Evolutionary conservation across 2,329 filamentous ascomycete genomes (phyloP).

Genomic region (Pseudogymnoascus pannorum): DNA sequence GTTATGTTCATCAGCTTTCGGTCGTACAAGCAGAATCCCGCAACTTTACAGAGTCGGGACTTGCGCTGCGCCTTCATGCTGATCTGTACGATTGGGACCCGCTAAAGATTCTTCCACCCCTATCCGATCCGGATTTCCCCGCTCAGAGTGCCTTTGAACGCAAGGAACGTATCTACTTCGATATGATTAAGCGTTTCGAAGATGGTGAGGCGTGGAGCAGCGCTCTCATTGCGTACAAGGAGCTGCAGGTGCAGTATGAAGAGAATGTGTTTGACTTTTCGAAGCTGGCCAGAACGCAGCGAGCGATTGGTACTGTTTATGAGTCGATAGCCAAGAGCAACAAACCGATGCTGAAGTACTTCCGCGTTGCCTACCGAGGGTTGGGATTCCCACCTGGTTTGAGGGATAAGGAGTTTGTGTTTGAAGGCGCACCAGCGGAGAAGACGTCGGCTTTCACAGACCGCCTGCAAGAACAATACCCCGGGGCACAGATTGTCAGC

Average conservation of each 20-base stretch:
- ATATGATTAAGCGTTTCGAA: slow-evolving; percentile 92
- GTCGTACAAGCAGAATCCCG: slow-evolving; percentile 65
- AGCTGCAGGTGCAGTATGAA: slow-evolving; percentile 88
- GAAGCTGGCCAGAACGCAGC: slow-evolving; percentile 81
- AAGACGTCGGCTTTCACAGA: slow-evolving; percentile 77
- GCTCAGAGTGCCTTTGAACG: slow-evolving; percentile 84
- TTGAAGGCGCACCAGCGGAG: slow-evolving; percentile 73
- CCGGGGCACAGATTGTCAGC: slow-evolving; percentile 72
- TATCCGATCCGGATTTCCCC: slow-evolving; percentile 70
- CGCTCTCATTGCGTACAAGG: slow-evolving; percentile 79
- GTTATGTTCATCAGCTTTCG: slow-evolving; percentile 89
- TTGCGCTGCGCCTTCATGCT: slow-evolving; percentile 83
- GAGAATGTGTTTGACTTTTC: slow-evolving; percentile 82
- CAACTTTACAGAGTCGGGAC: slow-evolving; percentile 79
- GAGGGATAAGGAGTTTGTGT: slow-evolving; percentile 87
- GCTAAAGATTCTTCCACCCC: slow-evolving; percentile 53
- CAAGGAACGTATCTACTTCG: slow-evolving; percentile 85
- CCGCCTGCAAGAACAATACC: slow-evolving; percentile 85
- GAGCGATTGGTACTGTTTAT: slow-evolving; percentile 87
- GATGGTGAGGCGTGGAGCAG: slow-evolving; percentile 91
- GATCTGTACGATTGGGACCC: slow-evolving; percentile 91
- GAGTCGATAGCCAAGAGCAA: slow-evolving; percentile 81
- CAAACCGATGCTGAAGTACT: slow-evolving; percentile 73
- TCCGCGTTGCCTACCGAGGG: slow-evolving; percentile 82
- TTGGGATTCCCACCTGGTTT: slow-evolving; percentile 76